These are phyloP conservation scores for Starmerella floris DNA, from an alignment of 805 yeast species.

Conservation along the genomic window DNA sequence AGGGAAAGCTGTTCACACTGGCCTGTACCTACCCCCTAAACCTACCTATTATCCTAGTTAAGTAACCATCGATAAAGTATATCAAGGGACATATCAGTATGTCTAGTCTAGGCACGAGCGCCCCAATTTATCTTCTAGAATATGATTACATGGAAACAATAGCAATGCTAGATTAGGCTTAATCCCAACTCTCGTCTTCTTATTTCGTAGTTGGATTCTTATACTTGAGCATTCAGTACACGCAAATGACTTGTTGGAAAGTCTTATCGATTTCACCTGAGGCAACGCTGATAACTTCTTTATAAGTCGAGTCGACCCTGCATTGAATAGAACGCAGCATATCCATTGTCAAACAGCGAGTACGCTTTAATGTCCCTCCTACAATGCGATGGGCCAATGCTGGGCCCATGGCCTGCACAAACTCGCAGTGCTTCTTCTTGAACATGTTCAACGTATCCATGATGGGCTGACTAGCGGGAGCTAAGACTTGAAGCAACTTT, in stretches of 20 bases:
- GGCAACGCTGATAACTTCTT: constrained; percentile 1
- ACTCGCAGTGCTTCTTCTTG: constrained; percentile 5
- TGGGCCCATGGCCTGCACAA: constrained; percentile 10
- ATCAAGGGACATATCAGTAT: too few species aligned
- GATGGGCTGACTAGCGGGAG: constrained; percentile 9
- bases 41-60: too few species aligned
- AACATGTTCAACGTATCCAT: constrained; percentile 1
- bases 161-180: too few species aligned
- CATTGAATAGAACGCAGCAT: constrained; percentile 8
- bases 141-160: too few species aligned
- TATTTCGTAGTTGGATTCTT: too few species aligned
- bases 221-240: constrained; percentile 3
- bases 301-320: constrained; percentile 9
- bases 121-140: too few species aligned
- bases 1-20: too few species aligned
- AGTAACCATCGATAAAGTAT: too few species aligned
- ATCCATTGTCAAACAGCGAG: constrained; percentile 10
- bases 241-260: constrained; percentile 10
- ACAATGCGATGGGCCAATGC: constrained; percentile 12
- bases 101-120: too few species aligned
- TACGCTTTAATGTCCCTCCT: constrained; percentile 9
- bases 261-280: constrained; percentile 4
- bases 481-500: constrained; percentile 6
- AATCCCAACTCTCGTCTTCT: too few species aligned
- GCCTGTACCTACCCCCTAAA: too few species aligned